These are phyloP conservation scores for Backusella circina DNA, from an alignment of 192 early-diverging fungal species.

Conservation along the genomic window DNA sequence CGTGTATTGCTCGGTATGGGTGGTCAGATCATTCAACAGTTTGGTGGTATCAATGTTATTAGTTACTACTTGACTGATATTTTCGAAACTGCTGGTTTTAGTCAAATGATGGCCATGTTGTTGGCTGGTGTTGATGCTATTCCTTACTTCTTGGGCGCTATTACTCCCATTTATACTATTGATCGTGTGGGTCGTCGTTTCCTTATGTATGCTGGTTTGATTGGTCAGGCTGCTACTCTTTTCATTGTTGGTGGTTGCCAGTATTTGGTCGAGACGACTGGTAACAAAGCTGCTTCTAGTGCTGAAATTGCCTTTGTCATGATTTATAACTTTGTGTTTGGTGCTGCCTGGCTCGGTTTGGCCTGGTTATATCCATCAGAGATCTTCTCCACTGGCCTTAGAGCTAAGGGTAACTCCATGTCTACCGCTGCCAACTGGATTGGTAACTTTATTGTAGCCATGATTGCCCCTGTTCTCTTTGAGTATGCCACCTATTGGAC, in stretches of 20 bases:
- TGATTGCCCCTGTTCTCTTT: conserved; percentile 63
- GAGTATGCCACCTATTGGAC: conserved; percentile 52
- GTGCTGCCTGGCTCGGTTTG: conserved; percentile 81
- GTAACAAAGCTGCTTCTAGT: conserved; percentile 10
- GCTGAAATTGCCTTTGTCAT: conserved; percentile 49
- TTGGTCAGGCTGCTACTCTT: conserved; percentile 26
- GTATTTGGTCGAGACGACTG: conserved; percentile 9
- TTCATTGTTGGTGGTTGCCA: conserved; percentile 28
- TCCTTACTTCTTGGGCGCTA: conserved; percentile 68
- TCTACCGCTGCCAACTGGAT: conserved; percentile 81
- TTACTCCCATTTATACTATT: conserved; percentile 70
- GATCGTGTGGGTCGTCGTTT: conserved; percentile 69
- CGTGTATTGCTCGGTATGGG: conserved; percentile 36
- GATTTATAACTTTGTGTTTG: conserved; percentile 65
- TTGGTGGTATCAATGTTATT: conserved; percentile 38
- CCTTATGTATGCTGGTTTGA: conserved; percentile 41
- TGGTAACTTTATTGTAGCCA: conserved; percentile 68
- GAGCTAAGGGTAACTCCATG: conserved; percentile 73
- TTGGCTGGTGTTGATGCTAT: conserved; percentile 64
- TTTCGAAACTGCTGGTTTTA: conserved; percentile 54
- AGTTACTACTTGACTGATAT: conserved; percentile 31
- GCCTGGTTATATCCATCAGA: conserved; percentile 84
- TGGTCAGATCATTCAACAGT: conserved; percentile 38
- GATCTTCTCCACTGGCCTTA: conserved; percentile 73
- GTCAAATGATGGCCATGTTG: conserved; percentile 37